Percentiles rank a stretch among this genome's conserved stretches.
Evolutionary conservation across 768 basidiomycete species (phyloP).

Genomic region (Vararia minispora): DNA sequence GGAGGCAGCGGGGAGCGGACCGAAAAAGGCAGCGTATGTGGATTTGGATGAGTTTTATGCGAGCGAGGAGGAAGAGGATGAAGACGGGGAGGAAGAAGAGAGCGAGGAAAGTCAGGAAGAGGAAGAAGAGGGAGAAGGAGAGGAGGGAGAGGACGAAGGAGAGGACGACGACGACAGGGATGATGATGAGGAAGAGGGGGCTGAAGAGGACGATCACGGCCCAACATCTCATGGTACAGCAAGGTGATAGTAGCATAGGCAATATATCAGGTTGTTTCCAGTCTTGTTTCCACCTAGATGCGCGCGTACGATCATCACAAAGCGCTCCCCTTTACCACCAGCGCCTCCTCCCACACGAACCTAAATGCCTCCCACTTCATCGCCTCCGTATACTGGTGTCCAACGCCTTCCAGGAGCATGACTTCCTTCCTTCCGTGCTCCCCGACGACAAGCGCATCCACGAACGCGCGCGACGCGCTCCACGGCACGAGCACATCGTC

Average conservation of each 20-base stretch:
- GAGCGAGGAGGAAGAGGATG: slow-evolving; percentile 23
- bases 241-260: no score
- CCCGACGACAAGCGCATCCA: slow-evolving; percentile 20
- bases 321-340: no score
- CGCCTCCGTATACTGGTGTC: slow-evolving; percentile 24
- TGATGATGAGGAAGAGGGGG: slow-evolving; percentile 21
- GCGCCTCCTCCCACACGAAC: slow-evolving; percentile 14
- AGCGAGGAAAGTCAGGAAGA: slow-evolving; percentile 14
- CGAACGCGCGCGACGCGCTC: slow-evolving; percentile 17
- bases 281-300: no score
- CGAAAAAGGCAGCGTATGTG: slow-evolving; percentile 31
- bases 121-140: slow-evolving; percentile 26
- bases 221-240: no score
- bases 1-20: slow-evolving; percentile 22
- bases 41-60: slow-evolving; percentile 71
- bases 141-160: slow-evolving; percentile 14
- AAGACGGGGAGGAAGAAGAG: slow-evolving; percentile 15
- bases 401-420: slow-evolving; percentile 20
- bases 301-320: no score
- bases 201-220: slow-evolving; percentile 20
- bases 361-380: slow-evolving; percentile 23
- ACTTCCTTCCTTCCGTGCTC: slow-evolving; percentile 21
- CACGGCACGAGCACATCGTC: slow-evolving; percentile 28
- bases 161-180: slow-evolving; percentile 14
- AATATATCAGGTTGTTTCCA: no score